Evolutionary conservation across 192 early-diverging fungal species (phyloP), one percentile per base, ranked within the genome.

Genomic region (Gryganskiella cystojenkinii): DNA sequence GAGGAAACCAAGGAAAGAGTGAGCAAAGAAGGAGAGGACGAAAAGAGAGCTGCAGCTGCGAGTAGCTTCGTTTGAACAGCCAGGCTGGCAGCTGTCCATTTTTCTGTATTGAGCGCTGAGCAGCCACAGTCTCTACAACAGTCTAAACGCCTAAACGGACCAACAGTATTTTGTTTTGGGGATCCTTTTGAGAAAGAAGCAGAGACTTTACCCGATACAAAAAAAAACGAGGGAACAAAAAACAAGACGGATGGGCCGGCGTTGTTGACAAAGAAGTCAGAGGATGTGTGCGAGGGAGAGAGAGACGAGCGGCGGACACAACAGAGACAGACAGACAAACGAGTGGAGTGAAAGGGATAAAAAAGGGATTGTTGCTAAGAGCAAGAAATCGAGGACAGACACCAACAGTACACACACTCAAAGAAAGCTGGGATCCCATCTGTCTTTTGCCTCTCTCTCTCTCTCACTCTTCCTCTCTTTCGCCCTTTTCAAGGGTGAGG

Each of bases 291-390:
- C n/a, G n/a, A n/a, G n/a, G n/a, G n/a, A n/a, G n/a, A n/a, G n/a
- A 22, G 24, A 46, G 20, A 25, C 11, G 22, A 19, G 25, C 4
- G 15, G 15, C 4, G 43, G 28, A 17, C 1, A 22, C 15, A 60
- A 45, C n/a, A 59, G n/a, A 40, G 43, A 17, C 4, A 59, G 40
- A 24, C 7, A 24, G 27, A 54, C 28, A 54, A 33, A 19, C 9
- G 27, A 56, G 31, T 56, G 55, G 55, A 46, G 9, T 14, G 33
- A n/a, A 56, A 56, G 17, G 35, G 40, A 27, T 15, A 42, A 60
- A 15, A 64, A 64, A 53, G 34, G 51, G 62, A 53, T 28, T 24
- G 35, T 34, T 35, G 62, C 62, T 37, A 53, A 40, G 24, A 64
- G 3, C 49, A 64, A 22, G 24, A 42, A 37, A 61, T 19, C 19